Percentiles rank a stretch among this genome's conserved stretches.
Evolutionary conservation across 495 filamentous ascomycete species (phyloP).

Genomic region (Apodospora peruviana): DNA sequence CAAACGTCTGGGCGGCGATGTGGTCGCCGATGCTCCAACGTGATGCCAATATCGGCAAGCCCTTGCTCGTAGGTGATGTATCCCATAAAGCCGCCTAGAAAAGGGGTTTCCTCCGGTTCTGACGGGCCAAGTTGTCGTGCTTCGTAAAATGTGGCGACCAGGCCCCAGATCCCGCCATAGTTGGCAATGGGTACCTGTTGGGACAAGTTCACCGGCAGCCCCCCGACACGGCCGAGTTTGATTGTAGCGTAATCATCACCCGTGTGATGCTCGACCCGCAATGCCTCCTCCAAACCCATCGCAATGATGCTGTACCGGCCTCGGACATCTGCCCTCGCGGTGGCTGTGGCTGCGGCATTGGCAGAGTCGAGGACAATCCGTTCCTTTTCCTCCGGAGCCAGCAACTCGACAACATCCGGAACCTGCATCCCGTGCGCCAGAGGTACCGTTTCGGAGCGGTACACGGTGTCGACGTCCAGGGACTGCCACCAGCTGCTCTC

Average conservation of each 20-base stretch:
- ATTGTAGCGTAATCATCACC: slow-evolving; percentile 33
- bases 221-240: slow-evolving; percentile 10
- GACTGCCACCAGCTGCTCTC: slow-evolving; percentile 19
- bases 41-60: slow-evolving; percentile 54
- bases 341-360: slow-evolving; percentile 30
- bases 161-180: slow-evolving; percentile 47
- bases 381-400: slow-evolving; percentile 34
- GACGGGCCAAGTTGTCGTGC: slow-evolving; percentile 31
- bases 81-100: slow-evolving; percentile 87
- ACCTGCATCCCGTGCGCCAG: slow-evolving; percentile 33
- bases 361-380: slow-evolving; percentile 53
- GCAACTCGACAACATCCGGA: slow-evolving; percentile 43
- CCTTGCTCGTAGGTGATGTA: slow-evolving; percentile 88
- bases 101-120: slow-evolving; percentile 42
- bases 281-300: slow-evolving; percentile 44
- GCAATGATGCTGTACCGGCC: slow-evolving; percentile 67
- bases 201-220: slow-evolving; percentile 5
- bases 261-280: slow-evolving; percentile 49
- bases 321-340: slow-evolving; percentile 38
- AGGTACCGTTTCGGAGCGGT: slow-evolving; percentile 23
- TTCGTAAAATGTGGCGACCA: slow-evolving; percentile 54
- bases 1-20: slow-evolving; percentile 65
- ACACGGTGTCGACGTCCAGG: slow-evolving; percentile 19
- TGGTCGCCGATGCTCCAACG: slow-evolving; percentile 15
- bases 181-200: slow-evolving; percentile 24